A percentile compares a stretch with the other conserved stretches of the same genome.
phyloP scores from a whole-genome alignment of 2,329 filamentous ascomycete species.

The Penicillium frequentans region DNA sequence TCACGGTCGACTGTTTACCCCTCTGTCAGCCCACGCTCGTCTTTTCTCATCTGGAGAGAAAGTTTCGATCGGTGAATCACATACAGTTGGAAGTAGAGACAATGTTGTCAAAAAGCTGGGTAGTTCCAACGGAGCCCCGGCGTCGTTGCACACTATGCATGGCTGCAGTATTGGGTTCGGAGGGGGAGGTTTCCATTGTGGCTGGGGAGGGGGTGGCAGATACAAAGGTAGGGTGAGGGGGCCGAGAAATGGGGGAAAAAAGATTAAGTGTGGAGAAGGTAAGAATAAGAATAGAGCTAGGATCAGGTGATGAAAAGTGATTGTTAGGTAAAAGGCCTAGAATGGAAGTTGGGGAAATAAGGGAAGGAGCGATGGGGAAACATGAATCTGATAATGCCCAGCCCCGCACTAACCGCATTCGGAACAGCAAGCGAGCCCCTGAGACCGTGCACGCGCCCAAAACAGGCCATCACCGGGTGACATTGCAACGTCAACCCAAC shows the following conservation, averaged over 20 bases:
- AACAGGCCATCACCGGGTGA: constrained; percentile 42
- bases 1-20: constrained; percentile 80
- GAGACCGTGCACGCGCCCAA: constrained; percentile 43
- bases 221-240: not conserved
- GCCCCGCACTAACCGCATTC: constrained; percentile 44
- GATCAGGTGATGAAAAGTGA: constrained; percentile 1
- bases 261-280: not conserved
- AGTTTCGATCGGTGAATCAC: constrained; percentile 29
- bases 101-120: constrained; percentile 85
- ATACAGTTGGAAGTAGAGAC: constrained; percentile 95
- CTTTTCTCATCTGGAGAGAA: not conserved
- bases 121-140: constrained; percentile 51
- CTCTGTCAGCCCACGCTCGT: constrained; percentile 5
- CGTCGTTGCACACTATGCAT: constrained; percentile 46
- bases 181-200: constrained; percentile 31
- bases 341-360: constrained; percentile 3
- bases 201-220: not conserved
- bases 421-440: constrained; percentile 45
- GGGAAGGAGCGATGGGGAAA: constrained; percentile 13
- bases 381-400: constrained; percentile 42
- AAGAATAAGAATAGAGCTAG: not conserved
- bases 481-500: constrained; percentile 48
- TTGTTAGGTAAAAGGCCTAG: constrained; percentile 4
- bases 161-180: constrained; percentile 45
- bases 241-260: not conserved